Evolutionary conservation across 352 stramenopile genomes (phyloP), one percentile per base, ranked within the genome.

Genomic region (Pythium guiyangense): DNA sequence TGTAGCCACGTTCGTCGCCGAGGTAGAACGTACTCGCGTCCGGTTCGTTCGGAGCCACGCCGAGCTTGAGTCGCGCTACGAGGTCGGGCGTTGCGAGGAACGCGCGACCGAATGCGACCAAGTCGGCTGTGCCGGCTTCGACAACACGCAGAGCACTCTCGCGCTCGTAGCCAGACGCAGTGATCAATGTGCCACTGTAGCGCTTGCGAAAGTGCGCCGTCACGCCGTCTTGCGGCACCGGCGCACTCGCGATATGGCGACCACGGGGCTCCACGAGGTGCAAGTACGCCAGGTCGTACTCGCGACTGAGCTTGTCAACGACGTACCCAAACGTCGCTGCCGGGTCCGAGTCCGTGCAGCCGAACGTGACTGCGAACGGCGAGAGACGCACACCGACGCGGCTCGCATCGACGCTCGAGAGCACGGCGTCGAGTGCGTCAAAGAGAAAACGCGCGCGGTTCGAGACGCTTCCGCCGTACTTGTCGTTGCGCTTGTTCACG

Each of bases 381-480:
- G n/a, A n/a, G 11, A 62, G 29, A 4, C 49, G 49, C 29, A 54
- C 27, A 18, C 49, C 49, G 26, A 54, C 49, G 17, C n/a, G 26
- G 26, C 50, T 56, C 20, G 50, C 6, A 17, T 34, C 18, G 20
- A 47, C 34, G 18, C 34, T 22, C 5, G 14, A 10, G n/a, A 56
- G 14, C 11, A 56, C 31, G 3, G 34, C 66, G 56, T 85, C 63
- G 62, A 94, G 15, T 45, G 77, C 58, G 59, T 91, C 73, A 8
- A 67, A 61, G 37, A 91, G 59, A 20, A 95, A 75, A 15, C 72
- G 65, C 29, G 65, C 59, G 17, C 85, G 74, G 62, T 92, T 92
- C 49, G 91, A 79, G 8, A 84, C 52, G 39, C 45, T 75, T 25
- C 85, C 84, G 34, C 84, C 85, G 51, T 94, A 95, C 51, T 73